A percentile compares a stretch with the other conserved stretches of the same genome.
These are phyloP conservation scores for Podila epigama DNA, from an alignment of 192 early-diverging fungal species.

Conservation along the genomic window DNA sequence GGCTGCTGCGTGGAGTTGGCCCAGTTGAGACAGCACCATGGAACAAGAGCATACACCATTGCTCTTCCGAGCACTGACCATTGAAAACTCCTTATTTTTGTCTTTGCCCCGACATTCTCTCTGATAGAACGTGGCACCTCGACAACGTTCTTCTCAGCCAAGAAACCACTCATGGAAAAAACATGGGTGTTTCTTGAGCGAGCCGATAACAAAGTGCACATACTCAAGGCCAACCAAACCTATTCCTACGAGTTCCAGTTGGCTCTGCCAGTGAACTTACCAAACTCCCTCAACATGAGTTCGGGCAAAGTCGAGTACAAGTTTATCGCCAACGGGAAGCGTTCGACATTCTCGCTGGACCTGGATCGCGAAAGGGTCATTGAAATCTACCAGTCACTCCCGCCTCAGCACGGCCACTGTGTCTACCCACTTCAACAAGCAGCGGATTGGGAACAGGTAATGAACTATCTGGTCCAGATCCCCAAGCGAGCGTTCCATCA, in stretches of 20 bases:
- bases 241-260: slow-evolving; percentile 39
- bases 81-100: background rate
- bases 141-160: slow-evolving; percentile 17
- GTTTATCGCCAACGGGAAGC: slow-evolving; percentile 34
- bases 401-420: slow-evolving; percentile 30
- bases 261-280: slow-evolving; percentile 34
- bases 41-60: too few relatives aligned
- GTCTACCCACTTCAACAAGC: slow-evolving; percentile 27
- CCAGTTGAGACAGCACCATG: too few relatives aligned
- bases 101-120: background rate
- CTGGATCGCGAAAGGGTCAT: slow-evolving; percentile 7
- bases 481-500: slow-evolving; percentile 34
- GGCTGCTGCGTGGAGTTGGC: too few relatives aligned
- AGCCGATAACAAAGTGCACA: slow-evolving; percentile 20
- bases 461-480: slow-evolving; percentile 38
- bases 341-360: slow-evolving; percentile 13
- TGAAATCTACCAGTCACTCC: slow-evolving; percentile 44
- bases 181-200: slow-evolving; percentile 33
- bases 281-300: slow-evolving; percentile 37
- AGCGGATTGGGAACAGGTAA: slow-evolving; percentile 25
- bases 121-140: slow-evolving; percentile 9
- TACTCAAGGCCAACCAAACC: slow-evolving; percentile 32
- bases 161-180: slow-evolving; percentile 37
- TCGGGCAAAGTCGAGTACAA: slow-evolving; percentile 34
- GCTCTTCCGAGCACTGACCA: background rate